Conservation (phyloP, 768 basidiomycete species). For the Podaxis mareebaensis region DNA sequence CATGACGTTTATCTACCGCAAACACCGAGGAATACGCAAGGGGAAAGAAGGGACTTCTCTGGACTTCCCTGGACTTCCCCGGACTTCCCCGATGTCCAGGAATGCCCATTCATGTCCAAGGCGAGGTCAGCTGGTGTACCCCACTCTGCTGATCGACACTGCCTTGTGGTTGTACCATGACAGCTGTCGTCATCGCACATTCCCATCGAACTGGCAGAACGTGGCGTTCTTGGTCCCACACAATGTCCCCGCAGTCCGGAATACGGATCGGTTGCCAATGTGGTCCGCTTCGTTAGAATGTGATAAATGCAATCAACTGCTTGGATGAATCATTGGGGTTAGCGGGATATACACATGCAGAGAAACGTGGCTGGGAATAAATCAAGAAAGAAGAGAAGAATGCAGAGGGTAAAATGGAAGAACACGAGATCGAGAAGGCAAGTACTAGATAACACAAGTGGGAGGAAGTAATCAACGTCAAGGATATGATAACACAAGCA, state of each 20-base stretch:
- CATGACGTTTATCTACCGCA: not conserved
- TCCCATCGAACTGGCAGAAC: not conserved
- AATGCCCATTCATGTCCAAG: not conserved
- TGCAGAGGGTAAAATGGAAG: not conserved
- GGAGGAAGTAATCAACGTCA: not conserved
- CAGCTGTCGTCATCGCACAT: not conserved
- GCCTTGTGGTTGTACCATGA: not conserved
- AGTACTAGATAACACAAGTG: not conserved
- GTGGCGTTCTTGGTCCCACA: not conserved
- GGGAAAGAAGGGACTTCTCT: not conserved
- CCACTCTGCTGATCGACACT: not conserved
- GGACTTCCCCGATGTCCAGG: not conserved
- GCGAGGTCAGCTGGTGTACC: not conserved
- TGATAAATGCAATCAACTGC: not conserved
- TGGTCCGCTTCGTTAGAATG: not conserved
- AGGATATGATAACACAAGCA: not conserved
- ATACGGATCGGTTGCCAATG: not conserved
- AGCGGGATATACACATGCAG: not conserved
- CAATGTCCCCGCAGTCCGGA: not conserved
- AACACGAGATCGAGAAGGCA: not conserved
- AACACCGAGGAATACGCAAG: not conserved
- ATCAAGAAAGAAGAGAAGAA: conserved; percentile 1
- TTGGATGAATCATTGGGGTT: not conserved
- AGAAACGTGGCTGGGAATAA: conserved; percentile 6
- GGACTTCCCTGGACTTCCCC: too few species aligned